Evolutionary conservation across 331 rosid genomes (phyloP).

Genomic region (Stylosanthes scabra): DNA sequence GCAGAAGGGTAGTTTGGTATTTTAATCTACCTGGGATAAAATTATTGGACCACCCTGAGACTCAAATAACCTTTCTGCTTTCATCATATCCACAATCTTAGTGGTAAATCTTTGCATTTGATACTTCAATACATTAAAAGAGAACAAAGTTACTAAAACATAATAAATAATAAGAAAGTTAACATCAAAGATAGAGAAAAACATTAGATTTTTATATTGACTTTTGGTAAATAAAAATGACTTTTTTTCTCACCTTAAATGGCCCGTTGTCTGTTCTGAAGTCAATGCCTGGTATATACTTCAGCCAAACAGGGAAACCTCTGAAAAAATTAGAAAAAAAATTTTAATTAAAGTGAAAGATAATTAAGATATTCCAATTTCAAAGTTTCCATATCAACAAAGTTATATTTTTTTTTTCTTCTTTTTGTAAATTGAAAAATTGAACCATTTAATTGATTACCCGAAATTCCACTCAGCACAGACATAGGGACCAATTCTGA

Average conservation of each 20-base stretch:
- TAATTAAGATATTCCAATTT: conserved; percentile 30
- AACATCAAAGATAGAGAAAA: conserved; percentile 1
- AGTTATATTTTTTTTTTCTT: no score
- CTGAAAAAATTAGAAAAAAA: conserved; percentile 47
- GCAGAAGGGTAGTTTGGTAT: conserved; percentile 14
- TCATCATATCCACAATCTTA: conserved; percentile 95
- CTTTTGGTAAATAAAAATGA: conserved; percentile 22
- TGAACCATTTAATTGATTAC: conserved; percentile 46
- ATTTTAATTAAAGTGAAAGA: no score
- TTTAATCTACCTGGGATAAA: conserved; percentile 81
- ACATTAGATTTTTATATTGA: not conserved
- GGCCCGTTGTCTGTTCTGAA: conserved; percentile 96
- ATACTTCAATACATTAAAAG: conserved; percentile 50
- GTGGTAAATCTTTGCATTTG: conserved; percentile 88
- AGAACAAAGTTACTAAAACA: conserved; percentile 31
- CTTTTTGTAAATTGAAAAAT: not conserved
- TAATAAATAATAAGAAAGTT: not conserved
- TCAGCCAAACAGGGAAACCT: conserved; percentile 98
- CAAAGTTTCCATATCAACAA: conserved; percentile 13
- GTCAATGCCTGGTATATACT: conserved; percentile 91
- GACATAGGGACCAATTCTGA: conserved; percentile 97
- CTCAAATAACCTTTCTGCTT: conserved; percentile 87
- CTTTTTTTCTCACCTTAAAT: conserved; percentile 69
- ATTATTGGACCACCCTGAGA: conserved; percentile 97
- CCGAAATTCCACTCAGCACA: conserved; percentile 99